These are phyloP conservation scores for Aspergillus tamarii DNA, from an alignment of 2,329 filamentous ascomycete genomes.

Conservation along the genomic window DNA sequence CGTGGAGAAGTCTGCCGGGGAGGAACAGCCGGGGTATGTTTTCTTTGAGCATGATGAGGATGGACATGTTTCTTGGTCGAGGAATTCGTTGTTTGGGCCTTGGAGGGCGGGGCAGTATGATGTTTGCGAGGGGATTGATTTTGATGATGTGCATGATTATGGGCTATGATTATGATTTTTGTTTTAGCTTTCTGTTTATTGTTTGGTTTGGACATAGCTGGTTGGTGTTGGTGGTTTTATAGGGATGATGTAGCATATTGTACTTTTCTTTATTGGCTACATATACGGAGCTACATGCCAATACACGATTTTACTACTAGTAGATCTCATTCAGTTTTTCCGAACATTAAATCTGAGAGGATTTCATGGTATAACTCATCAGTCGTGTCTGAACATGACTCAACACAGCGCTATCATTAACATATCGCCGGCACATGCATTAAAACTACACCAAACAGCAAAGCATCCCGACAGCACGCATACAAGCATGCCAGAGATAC, in stretches of 20 bases:
- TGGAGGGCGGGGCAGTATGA: conserved; percentile 42
- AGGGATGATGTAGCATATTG: background rate
- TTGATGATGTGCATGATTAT: conserved; percentile 30
- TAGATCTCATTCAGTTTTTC: background rate
- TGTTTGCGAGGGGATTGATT: conserved; percentile 43
- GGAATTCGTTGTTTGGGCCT: conserved; percentile 39
- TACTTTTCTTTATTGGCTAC: background rate
- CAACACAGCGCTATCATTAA: conserved; percentile 10
- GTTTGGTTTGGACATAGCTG: background rate
- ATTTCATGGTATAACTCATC: background rate
- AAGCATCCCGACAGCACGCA: background rate
- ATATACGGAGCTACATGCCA: background rate
- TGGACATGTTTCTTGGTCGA: conserved; percentile 34
- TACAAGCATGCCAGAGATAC: background rate
- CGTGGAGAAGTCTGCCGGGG: conserved; percentile 12
- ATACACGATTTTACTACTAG: background rate
- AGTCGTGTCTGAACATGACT: conserved; percentile 4
- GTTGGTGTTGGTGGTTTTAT: background rate
- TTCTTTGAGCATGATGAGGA: conserved; percentile 44
- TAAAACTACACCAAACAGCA: background rate
- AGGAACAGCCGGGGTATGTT: conserved; percentile 39
- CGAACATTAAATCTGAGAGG: background rate
- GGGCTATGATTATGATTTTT: conserved; percentile 24
- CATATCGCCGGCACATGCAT: background rate
- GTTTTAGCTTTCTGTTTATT: background rate